A percentile compares a stretch with the other conserved stretches of the same genome.
These are phyloP conservation scores for Marasmius fiardii DNA, from an alignment of 1,284 basidiomycete species.

Conservation along the genomic window DNA sequence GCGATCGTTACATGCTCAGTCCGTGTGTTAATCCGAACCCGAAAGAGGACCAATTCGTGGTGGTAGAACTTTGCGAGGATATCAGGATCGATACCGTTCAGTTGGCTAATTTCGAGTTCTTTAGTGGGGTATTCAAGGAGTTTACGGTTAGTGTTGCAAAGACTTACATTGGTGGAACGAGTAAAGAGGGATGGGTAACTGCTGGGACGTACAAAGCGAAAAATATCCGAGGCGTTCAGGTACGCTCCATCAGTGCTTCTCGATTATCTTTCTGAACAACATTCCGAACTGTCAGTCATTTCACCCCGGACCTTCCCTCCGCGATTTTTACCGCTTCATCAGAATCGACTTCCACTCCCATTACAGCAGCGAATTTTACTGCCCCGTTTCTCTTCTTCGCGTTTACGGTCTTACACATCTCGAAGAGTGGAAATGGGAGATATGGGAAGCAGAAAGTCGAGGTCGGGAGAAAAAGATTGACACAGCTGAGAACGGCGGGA, in stretches of 20 bases:
- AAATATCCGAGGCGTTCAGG: constrained; percentile 92
- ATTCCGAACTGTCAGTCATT: constrained; percentile 56
- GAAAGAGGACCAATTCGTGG: constrained; percentile 72
- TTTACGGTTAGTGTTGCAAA: constrained; percentile 86
- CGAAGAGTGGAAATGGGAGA: constrained; percentile 93
- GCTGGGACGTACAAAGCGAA: constrained; percentile 82
- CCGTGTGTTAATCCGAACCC: constrained; percentile 77
- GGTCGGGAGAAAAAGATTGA: constrained; percentile 28
- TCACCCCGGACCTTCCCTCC: constrained; percentile 66
- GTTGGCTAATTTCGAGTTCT: constrained; percentile 97
- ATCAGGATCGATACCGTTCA: constrained; percentile 95
- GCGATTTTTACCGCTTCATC: constrained; percentile 89
- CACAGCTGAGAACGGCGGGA: too few species aligned
- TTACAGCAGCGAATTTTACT: constrained; percentile 96
- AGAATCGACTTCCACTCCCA: constrained; percentile 94
- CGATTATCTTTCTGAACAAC: not conserved
- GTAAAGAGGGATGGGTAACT: constrained; percentile 66
- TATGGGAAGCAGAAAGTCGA: constrained; percentile 65
- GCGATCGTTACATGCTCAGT: constrained; percentile 96
- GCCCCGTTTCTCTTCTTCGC: constrained; percentile 88
- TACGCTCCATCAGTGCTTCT: constrained; percentile 26
- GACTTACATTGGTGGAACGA: constrained; percentile 48
- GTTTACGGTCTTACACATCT: constrained; percentile 97
- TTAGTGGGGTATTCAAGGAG: constrained; percentile 94
- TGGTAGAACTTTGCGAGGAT: constrained; percentile 97